phyloP scores from a whole-genome alignment of 2,329 filamentous ascomycete genomes.

The Pochonia chlamydosporia region DNA sequence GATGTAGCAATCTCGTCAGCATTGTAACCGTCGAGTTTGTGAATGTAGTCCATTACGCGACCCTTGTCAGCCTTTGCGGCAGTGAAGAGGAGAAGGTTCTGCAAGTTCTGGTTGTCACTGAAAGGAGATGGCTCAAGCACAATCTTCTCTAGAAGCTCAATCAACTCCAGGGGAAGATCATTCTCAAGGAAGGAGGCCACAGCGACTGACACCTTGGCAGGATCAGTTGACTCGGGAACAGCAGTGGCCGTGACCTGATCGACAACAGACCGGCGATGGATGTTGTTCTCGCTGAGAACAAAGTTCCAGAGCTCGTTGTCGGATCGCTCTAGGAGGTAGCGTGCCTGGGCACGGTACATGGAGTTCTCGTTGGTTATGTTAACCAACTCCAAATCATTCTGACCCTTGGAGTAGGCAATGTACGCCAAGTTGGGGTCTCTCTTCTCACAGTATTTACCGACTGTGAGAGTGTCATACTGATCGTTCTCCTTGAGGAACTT shows the following conservation, averaged over 20 bases:
- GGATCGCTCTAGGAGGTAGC: constrained; percentile 86
- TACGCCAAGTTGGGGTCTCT: constrained; percentile 92
- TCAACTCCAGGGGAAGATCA: constrained; percentile 88
- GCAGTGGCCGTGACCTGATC: constrained; percentile 96
- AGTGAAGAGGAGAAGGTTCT: constrained; percentile 94
- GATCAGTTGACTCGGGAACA: constrained; percentile 86
- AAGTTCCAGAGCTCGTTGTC: constrained; percentile 92
- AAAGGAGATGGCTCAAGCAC: constrained; percentile 98
- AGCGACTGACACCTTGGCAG: constrained; percentile 89
- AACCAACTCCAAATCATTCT: constrained; percentile 95
- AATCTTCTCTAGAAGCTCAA: constrained; percentile 98
- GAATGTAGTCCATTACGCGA: constrained; percentile 93
- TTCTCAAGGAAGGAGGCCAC: constrained; percentile 89
- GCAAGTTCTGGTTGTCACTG: constrained; percentile 93
- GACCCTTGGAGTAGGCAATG: constrained; percentile 92
- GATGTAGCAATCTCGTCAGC: constrained; percentile 88
- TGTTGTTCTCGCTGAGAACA: constrained; percentile 91
- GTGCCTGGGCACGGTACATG: constrained; percentile 98
- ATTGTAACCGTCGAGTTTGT: constrained; percentile 82
- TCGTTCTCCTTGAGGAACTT: constrained; percentile 97
- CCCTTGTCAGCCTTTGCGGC: constrained; percentile 95
- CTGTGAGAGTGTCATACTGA: constrained; percentile 83
- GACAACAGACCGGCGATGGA: constrained; percentile 86
- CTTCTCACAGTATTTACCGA: constrained; percentile 99
- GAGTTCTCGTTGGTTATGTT: constrained; percentile 98